A percentile compares a stretch with the other conserved stretches of the same genome.
These are phyloP conservation scores for Panaeolus cyanescens DNA, from an alignment of 768 basidiomycete species.

Conservation along the genomic window DNA sequence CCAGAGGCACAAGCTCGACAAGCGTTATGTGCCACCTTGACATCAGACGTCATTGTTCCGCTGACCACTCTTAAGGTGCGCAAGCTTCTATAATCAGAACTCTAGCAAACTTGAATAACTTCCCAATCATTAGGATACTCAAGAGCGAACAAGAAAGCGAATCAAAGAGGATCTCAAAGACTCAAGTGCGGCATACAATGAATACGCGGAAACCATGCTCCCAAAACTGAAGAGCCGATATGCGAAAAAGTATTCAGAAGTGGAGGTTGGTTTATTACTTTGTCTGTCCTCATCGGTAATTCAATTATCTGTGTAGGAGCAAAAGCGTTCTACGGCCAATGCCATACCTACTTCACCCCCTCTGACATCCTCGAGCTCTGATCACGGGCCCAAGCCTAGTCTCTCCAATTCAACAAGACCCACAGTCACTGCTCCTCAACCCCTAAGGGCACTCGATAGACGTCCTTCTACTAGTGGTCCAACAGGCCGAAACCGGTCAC, in stretches of 20 bases:
- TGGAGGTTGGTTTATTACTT: conserved; percentile 58
- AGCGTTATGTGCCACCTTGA: conserved; percentile 75
- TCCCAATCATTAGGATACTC: conserved; percentile 63
- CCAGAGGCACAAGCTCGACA: conserved; percentile 81
- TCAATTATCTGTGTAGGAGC: conserved; percentile 48
- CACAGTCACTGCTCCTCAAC: conserved; percentile 69
- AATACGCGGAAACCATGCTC: conserved; percentile 77
- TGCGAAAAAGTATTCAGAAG: conserved; percentile 82
- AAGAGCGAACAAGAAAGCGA: conserved; percentile 88
- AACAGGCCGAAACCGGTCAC: conserved; percentile 66
- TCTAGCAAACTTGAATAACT: neutral
- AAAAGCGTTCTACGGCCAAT: conserved; percentile 52
- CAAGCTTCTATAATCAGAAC: neutral
- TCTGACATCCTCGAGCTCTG: conserved; percentile 26
- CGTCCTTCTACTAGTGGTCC: conserved; percentile 64
- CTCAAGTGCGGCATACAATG: conserved; percentile 73
- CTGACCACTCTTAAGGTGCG: conserved; percentile 67
- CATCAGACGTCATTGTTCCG: conserved; percentile 71
- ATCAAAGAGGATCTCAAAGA: conserved; percentile 91
- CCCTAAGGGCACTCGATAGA: conserved; percentile 73
- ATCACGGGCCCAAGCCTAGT: conserved; percentile 45
- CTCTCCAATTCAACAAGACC: conserved; percentile 49
- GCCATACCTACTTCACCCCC: conserved; percentile 33
- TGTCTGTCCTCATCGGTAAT: neutral
- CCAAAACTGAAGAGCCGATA: conserved; percentile 83